Base-by-base conservation (phyloP, 768 basidiomycete species). In the Mycena rebaudengoi region DNA sequence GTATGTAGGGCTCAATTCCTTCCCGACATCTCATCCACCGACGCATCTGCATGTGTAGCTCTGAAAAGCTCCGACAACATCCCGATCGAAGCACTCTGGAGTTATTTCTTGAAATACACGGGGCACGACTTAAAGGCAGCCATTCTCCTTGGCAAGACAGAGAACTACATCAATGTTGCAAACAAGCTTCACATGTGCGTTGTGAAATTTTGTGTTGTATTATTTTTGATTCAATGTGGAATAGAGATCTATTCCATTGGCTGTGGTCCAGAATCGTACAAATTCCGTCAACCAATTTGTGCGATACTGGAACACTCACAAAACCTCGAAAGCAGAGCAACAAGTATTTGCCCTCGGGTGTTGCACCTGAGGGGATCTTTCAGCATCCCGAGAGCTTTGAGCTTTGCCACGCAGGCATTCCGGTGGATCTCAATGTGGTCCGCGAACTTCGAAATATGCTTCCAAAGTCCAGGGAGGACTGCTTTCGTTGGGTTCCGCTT, bases 261-360 rank as follows among this genome's bases (percentile, higher is more conserved):
- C 59, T 75, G 1, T 75, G 74, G 74, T 67, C 67, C 7, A 62
- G 54, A 14, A 63, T 75, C 32, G 51, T 73, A 20, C 71, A 74
- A 25, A 41, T 3, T 26, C 28, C 5, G 44, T 70, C 21, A 57
- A 74, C 48, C 52, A 64, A 23, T 74, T 72, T 53, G 25, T 32
- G 10, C 40, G 66, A 26, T 68, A 69, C 56, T 72, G 67, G 69
- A 74, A 72, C 32, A 66, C 56, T 21, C 73, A 73, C 60, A 43
- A 44, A 25, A 56, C 41, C 7, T n/a, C 60, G 60, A 4, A 43
- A 54, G 5, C 65, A 66, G 32, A 10, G 28, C 21, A 41, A 61
- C 20, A 66, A 66, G 33, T 18, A 20, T 11, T 37, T 66, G 44
- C 65, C 65, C 12, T 61, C 59, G 7, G 65, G 59, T 5, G 60